phyloP scores from a whole-genome alignment of 2,329 filamentous ascomycete species.

The Arachnomyces sp. region DNA sequence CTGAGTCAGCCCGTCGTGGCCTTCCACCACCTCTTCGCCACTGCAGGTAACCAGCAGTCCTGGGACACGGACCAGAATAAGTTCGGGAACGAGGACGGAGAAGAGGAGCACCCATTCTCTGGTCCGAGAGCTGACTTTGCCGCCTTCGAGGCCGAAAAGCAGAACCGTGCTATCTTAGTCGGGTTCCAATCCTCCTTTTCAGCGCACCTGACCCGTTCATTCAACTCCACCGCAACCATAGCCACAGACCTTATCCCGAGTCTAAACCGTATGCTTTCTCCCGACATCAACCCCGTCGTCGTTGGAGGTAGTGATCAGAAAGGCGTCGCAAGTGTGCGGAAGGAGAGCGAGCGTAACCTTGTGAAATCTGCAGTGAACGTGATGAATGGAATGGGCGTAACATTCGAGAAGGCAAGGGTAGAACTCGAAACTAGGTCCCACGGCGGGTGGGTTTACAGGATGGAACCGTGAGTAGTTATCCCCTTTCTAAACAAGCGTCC shows the following conservation, averaged over 20 bases:
- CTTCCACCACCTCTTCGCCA: slow-evolving; percentile 86
- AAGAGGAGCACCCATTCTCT: slow-evolving; percentile 63
- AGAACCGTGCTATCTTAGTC: slow-evolving; percentile 66
- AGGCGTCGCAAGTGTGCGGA: slow-evolving; percentile 75
- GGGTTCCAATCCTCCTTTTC: slow-evolving; percentile 65
- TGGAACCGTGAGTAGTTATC: slow-evolving; percentile 70
- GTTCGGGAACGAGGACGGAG: slow-evolving; percentile 37
- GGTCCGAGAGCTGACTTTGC: slow-evolving; percentile 75
- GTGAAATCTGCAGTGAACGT: slow-evolving; percentile 72
- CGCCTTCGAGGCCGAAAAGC: slow-evolving; percentile 72
- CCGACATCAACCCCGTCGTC: slow-evolving; percentile 84
- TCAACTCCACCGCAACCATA: slow-evolving; percentile 70
- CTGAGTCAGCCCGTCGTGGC: slow-evolving; percentile 78
- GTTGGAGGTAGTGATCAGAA: slow-evolving; percentile 61
- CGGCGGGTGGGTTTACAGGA: slow-evolving; percentile 75
- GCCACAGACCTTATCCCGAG: slow-evolving; percentile 79
- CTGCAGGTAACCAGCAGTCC: slow-evolving; percentile 50
- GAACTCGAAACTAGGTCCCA: slow-evolving; percentile 57
- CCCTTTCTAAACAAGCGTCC: too few relatives aligned
- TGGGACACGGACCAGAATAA: slow-evolving; percentile 39
- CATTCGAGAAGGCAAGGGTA: slow-evolving; percentile 71
- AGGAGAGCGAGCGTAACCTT: slow-evolving; percentile 74
- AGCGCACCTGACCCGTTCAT: slow-evolving; percentile 64
- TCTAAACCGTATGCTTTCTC: slow-evolving; percentile 73
- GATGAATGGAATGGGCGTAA: slow-evolving; percentile 74